Conservation (phyloP, 495 filamentous ascomycete species). For the Neurospora sublineolata region DNA sequence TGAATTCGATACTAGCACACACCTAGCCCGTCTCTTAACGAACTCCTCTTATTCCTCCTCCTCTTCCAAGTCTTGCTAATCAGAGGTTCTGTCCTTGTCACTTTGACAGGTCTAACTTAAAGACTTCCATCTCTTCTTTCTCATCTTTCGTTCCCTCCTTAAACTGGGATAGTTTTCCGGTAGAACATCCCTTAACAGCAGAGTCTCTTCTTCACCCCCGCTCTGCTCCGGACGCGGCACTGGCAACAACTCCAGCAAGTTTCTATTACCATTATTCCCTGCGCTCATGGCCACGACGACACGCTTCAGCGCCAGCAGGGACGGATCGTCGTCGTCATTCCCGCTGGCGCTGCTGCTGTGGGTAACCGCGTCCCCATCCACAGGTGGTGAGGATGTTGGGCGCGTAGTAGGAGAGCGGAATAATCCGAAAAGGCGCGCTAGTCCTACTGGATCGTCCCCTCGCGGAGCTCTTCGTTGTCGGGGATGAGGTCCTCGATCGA, state of each 20-base stretch:
- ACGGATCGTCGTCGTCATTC: background rate
- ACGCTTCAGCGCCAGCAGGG: background rate
- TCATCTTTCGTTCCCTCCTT: background rate
- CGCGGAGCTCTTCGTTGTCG: constrained; percentile 21
- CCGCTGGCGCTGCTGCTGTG: background rate
- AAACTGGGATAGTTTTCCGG: background rate
- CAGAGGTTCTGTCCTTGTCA: background rate
- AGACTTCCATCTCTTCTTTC: background rate
- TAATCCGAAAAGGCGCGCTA: background rate
- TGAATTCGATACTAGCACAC: background rate
- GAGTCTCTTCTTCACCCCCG: background rate
- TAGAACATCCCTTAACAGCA: background rate
- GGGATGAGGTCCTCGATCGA: constrained; percentile 23
- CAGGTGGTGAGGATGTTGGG: background rate
- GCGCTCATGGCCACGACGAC: background rate
- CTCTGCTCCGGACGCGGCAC: background rate
- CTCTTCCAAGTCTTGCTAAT: background rate
- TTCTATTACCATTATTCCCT: background rate
- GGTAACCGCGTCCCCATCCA: background rate
- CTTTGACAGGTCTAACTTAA: background rate
- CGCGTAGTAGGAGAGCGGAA: background rate
- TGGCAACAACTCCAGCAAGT: background rate
- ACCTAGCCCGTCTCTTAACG: background rate
- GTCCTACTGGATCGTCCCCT: constrained; percentile 22
- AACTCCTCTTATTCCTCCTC: background rate